These are phyloP conservation scores for Penicillium psychrosexuale DNA, from an alignment of 2,329 filamentous ascomycete genomes.

Conservation along the genomic window DNA sequence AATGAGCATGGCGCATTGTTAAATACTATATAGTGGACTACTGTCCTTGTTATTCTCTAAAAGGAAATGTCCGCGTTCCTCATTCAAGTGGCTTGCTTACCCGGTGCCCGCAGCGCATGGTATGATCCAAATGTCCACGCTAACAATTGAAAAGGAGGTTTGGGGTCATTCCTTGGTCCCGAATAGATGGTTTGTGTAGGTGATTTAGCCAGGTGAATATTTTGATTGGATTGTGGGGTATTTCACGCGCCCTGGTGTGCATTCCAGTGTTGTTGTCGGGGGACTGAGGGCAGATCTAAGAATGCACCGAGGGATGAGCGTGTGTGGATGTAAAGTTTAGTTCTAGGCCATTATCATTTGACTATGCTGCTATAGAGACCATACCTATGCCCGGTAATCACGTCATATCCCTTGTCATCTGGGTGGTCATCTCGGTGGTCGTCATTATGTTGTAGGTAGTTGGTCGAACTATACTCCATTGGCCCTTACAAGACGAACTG, in stretches of 20 bases:
- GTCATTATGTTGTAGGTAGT: not conserved
- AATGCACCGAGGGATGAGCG: constrained; percentile 15
- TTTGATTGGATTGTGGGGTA: constrained; percentile 11
- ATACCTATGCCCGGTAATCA: not conserved
- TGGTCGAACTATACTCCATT: not conserved
- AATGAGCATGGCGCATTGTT: constrained; percentile 5
- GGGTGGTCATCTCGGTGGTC: not conserved
- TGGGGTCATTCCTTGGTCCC: not conserved
- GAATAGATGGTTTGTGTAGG: not conserved
- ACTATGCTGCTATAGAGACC: not conserved
- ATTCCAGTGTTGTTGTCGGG: constrained; percentile 27
- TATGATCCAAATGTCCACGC: constrained; percentile 20
- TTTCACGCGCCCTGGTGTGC: constrained; percentile 4
- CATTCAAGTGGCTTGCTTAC: constrained; percentile 11
- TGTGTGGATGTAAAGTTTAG: not conserved
- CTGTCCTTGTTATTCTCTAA: constrained; percentile 10
- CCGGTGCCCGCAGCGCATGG: constrained; percentile 12
- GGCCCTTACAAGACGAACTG: not conserved
- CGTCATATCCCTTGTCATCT: constrained; percentile 1
- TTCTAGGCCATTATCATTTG: constrained; percentile 5
- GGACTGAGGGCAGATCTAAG: constrained; percentile 13
- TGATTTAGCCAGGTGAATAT: not conserved
- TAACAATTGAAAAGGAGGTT: not conserved
- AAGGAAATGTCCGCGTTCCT: constrained; percentile 15
- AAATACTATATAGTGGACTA: constrained; percentile 21